Conservation (phyloP, 139 green algal genomes). For the Desmodesmus armatus region DNA sequence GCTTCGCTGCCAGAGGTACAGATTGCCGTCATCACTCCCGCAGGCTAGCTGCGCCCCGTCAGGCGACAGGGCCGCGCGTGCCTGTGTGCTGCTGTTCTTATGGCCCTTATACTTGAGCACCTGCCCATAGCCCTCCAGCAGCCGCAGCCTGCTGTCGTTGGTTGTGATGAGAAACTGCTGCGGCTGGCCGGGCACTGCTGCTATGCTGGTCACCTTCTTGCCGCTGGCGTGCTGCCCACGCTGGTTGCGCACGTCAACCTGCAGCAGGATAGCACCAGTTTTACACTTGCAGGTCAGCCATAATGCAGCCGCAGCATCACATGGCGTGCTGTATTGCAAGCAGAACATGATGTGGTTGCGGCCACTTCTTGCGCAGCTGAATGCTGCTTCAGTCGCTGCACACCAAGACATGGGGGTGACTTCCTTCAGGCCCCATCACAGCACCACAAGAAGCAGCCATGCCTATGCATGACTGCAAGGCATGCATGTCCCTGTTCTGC, state of each 20-base stretch:
- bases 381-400: too few species aligned
- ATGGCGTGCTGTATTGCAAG: too few species aligned
- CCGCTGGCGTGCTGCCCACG: conserved; percentile 52
- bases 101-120: conserved; percentile 93
- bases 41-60: conserved; percentile 68
- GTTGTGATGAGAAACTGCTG: conserved; percentile 86
- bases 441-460: too few species aligned
- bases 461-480: too few species aligned
- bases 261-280: too few species aligned
- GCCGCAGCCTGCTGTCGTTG: conserved; percentile 85
- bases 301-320: too few species aligned
- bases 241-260: conserved; percentile 70
- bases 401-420: too few species aligned
- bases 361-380: too few species aligned
- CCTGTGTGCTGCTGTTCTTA: conserved; percentile 81
- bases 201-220: conserved; percentile 87
- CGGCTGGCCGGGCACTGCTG: conserved; percentile 62
- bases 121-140: conserved; percentile 57
- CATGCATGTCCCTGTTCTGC: too few species aligned
- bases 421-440: too few species aligned
- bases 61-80: conserved; percentile 56
- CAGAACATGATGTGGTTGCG: too few species aligned
- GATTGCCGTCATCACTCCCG: conserved; percentile 83
- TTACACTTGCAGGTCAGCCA: too few species aligned
- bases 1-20: conserved; percentile 77